phyloP scores from a whole-genome alignment of 441 rosid genomes.

The Gossypium trilobum region DNA sequence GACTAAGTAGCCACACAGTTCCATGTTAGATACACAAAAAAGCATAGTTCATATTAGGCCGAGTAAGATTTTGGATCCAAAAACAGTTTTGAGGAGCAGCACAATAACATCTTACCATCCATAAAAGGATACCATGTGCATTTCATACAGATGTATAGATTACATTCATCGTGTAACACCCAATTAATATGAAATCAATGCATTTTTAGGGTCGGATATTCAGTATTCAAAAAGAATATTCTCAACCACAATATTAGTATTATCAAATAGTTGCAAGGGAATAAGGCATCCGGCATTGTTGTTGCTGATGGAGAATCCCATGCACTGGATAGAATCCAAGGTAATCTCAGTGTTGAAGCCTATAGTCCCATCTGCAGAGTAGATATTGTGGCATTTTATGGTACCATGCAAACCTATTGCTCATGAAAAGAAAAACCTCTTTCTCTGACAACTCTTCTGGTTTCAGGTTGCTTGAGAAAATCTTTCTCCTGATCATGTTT shows the following conservation, averaged over 20 bases:
- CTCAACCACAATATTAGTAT: background rate
- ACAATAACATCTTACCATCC: background rate
- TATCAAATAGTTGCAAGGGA: constrained; percentile 2
- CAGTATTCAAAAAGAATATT: constrained; percentile 9
- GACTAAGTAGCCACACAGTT: background rate
- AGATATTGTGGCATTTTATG: constrained; percentile 1
- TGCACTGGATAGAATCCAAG: constrained; percentile 15
- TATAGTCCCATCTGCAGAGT: background rate
- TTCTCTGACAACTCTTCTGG: constrained; percentile 56
- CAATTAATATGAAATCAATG: background rate
- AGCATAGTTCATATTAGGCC: background rate
- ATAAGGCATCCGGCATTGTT: background rate
- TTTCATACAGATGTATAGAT: background rate
- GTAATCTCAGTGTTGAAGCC: constrained; percentile 14
- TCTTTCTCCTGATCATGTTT: constrained; percentile 29
- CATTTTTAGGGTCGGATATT: background rate
- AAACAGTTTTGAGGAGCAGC: background rate
- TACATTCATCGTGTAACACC: background rate
- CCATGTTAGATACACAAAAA: background rate
- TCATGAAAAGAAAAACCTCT: constrained; percentile 63
- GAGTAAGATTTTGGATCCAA: constrained; percentile 1
- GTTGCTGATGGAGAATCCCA: constrained; percentile 15
- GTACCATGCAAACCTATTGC: constrained; percentile 24
- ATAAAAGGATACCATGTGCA: constrained; percentile 1
- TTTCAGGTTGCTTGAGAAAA: constrained; percentile 53